These are phyloP conservation scores for Aspergillus ochraceus DNA, from an alignment of 2,329 filamentous ascomycete species.

Conservation along the genomic window DNA sequence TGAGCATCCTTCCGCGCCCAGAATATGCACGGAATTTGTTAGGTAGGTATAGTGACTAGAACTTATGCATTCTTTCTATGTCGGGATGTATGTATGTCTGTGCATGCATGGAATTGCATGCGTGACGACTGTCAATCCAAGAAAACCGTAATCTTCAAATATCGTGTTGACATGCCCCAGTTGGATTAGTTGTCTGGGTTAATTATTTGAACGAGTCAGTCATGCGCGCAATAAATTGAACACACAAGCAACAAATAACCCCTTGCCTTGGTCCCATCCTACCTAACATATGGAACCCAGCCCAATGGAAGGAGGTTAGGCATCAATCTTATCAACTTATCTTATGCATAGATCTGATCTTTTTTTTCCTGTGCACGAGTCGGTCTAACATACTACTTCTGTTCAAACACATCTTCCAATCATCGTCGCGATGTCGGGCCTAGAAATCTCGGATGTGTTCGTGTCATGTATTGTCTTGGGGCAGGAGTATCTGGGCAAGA, in stretches of 20 bases:
- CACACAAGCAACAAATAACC: neutral
- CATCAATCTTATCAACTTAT: neutral
- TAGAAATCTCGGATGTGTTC: neutral
- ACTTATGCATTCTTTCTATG: no score
- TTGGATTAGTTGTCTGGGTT: no score
- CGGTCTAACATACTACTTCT: no score
- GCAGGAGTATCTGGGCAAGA: no score
- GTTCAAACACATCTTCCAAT: neutral
- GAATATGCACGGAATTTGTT: neutral
- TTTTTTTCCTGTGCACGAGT: no score
- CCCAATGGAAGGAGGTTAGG: neutral
- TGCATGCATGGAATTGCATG: neutral
- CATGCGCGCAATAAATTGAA: neutral
- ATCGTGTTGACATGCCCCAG: no score
- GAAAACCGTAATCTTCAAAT: no score
- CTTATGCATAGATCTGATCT: neutral
- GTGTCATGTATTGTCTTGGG: no score
- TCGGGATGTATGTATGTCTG: no score
- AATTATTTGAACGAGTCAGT: no score
- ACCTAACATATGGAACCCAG: neutral
- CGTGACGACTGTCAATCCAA: no score
- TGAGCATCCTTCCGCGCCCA: neutral
- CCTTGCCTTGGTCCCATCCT: neutral
- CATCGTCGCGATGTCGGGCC: neutral
- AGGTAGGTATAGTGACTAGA: neutral